These are phyloP conservation scores for Vaccinium vitisidaea DNA, from an alignment of 148 eudicot genomes.

Conservation along the genomic window DNA sequence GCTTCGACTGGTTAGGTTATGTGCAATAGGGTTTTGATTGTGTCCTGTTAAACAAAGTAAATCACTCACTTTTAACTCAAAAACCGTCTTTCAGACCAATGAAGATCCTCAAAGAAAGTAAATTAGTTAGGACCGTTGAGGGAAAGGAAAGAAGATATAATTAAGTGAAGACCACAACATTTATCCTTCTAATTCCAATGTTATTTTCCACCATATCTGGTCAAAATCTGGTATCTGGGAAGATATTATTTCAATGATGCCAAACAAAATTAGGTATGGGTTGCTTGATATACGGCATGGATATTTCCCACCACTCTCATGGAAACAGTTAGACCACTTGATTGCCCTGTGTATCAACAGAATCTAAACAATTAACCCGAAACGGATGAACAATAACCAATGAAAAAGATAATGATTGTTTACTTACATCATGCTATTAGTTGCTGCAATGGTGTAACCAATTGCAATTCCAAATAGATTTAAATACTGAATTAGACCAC, in stretches of 20 bases:
- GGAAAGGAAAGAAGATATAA: background rate
- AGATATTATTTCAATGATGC: conserved; percentile 37
- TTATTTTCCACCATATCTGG: conserved; percentile 36
- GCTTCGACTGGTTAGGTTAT: no score
- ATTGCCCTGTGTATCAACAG: conserved; percentile 41
- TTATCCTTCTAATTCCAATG: background rate
- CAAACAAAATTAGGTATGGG: conserved; percentile 54
- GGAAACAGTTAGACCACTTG: conserved; percentile 52
- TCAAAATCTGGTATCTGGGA: conserved; percentile 60
- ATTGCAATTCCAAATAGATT: conserved; percentile 43
- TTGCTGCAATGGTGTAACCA: no score
- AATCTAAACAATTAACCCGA: background rate
- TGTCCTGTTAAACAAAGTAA: conserved; percentile 31
- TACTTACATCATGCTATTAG: conserved; percentile 64
- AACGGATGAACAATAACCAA: background rate
- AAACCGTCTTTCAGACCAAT: background rate
- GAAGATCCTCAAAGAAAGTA: background rate
- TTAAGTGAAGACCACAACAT: background rate
- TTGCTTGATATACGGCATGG: conserved; percentile 53
- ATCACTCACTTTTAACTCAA: background rate
- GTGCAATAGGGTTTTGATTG: conserved; percentile 30
- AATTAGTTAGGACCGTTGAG: background rate
- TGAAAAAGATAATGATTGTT: conserved; percentile 5
- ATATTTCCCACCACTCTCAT: conserved; percentile 34
- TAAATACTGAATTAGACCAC: conserved; percentile 69